phyloP scores from a whole-genome alignment of 2,329 filamentous ascomycete genomes.

The Sclerotiophoma versabilis region DNA sequence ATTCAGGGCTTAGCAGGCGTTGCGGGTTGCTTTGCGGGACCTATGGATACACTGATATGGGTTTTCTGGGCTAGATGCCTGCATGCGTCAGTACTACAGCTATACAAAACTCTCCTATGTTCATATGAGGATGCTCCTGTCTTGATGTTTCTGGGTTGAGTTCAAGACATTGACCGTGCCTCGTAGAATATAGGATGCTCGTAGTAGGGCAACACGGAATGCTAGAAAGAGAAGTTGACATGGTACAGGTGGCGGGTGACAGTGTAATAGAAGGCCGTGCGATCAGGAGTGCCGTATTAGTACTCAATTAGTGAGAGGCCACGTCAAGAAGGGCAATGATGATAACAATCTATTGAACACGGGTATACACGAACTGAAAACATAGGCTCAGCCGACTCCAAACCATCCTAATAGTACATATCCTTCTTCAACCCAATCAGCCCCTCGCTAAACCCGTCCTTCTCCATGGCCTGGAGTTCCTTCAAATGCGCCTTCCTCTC shows the following conservation, averaged over 20 bases:
- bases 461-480: conserved; percentile 33
- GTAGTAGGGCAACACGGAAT: no score
- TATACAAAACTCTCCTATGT: conserved; percentile 6
- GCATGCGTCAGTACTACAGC: conserved; percentile 2
- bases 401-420: conserved; percentile 30
- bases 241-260: no score
- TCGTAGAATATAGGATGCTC: no score
- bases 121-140: not conserved
- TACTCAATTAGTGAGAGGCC: no score
- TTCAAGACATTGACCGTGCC: no score
- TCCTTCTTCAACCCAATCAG: conserved; percentile 44
- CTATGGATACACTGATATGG: not conserved
- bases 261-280: no score
- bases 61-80: not conserved
- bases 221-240: no score
- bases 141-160: not conserved
- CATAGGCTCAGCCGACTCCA: not conserved
- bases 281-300: no score
- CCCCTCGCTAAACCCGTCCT: conserved; percentile 36
- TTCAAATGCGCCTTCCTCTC: conserved; percentile 29
- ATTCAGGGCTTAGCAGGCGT: conserved; percentile 4
- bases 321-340: not conserved
- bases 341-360: conserved; percentile 11
- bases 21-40: not conserved
- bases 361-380: conserved; percentile 18